Conservation (phyloP, 768 basidiomycete species). For the Leccinum ochraceum region DNA sequence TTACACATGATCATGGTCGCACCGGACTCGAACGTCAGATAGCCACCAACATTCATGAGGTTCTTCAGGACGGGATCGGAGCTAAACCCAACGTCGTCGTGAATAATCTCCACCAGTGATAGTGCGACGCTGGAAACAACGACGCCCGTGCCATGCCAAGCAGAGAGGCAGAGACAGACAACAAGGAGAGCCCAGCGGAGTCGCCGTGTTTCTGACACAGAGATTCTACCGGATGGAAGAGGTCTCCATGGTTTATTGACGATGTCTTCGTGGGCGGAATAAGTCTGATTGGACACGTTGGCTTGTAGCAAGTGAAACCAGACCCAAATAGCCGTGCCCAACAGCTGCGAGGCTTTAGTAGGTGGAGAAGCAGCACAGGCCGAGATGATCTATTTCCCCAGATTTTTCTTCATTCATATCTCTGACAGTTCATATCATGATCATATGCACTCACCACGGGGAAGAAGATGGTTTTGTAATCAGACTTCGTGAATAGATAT, state of each 20-base stretch:
- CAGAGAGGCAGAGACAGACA: constrained; percentile 29
- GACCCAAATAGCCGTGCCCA: constrained; percentile 24
- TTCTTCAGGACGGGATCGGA: constrained; percentile 33
- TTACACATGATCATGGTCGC: constrained; percentile 33
- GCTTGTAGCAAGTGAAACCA: constrained; percentile 37
- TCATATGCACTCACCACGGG: constrained; percentile 30
- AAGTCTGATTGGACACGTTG: constrained; percentile 36
- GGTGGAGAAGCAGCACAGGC: constrained; percentile 7
- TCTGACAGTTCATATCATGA: neutral
- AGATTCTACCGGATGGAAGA: constrained; percentile 37
- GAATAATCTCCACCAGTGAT: constrained; percentile 21
- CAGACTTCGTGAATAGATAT: constrained; percentile 38
- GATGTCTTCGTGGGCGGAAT: constrained; percentile 31
- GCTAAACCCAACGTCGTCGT: constrained; percentile 34
- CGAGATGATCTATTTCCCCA: constrained; percentile 10
- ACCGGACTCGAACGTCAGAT: constrained; percentile 36
- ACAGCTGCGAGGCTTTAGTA: neutral
- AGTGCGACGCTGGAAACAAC: constrained; percentile 25
- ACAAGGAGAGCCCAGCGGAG: constrained; percentile 37
- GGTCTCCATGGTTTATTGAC: constrained; percentile 40
- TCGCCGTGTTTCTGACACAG: constrained; percentile 16
- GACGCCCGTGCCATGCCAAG: constrained; percentile 19
- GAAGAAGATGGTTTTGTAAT: constrained; percentile 37
- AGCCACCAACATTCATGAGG: constrained; percentile 34
- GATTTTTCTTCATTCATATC: neutral